phyloP scores from a whole-genome alignment of 1,139 yeast species.

The Suhomyces yuchorum region DNA sequence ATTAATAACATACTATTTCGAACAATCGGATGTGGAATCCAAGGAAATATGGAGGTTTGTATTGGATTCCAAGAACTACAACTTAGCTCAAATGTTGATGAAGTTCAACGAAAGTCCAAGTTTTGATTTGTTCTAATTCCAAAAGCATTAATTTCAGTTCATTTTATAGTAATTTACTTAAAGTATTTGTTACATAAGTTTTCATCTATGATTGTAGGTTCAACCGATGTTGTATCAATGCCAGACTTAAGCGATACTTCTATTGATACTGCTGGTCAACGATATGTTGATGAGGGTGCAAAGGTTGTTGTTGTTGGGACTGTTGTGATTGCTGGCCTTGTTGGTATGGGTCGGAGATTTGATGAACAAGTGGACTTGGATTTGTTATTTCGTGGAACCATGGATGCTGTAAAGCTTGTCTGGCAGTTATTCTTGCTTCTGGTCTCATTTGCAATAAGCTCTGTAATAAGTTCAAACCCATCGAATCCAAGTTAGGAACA shows the following conservation, averaged over 20 bases:
- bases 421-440: constrained; percentile 84
- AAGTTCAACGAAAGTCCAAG: constrained; percentile 21
- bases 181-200: background rate
- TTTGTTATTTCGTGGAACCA: constrained; percentile 84
- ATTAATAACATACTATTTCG: constrained; percentile 18
- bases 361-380: constrained; percentile 41
- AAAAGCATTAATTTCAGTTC: constrained; percentile 1
- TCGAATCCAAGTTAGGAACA: constrained; percentile 75
- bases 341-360: constrained; percentile 42
- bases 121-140: constrained; percentile 6
- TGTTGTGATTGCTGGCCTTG: constrained; percentile 28
- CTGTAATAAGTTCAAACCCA: constrained; percentile 77
- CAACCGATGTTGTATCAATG: background rate
- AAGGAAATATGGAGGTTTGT: constrained; percentile 24
- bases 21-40: constrained; percentile 13
- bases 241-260: background rate
- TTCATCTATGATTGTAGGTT: background rate
- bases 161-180: background rate
- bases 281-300: constrained; percentile 14
- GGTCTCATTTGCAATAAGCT: constrained; percentile 89
- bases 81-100: constrained; percentile 24
- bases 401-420: constrained; percentile 91
- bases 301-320: constrained; percentile 19
- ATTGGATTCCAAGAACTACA: constrained; percentile 20
- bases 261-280: constrained; percentile 15